A percentile compares a stretch with the other conserved stretches of the same genome.
These are phyloP conservation scores for Backusella circina DNA, from an alignment of 192 early-diverging fungal species.

Conservation along the genomic window DNA sequence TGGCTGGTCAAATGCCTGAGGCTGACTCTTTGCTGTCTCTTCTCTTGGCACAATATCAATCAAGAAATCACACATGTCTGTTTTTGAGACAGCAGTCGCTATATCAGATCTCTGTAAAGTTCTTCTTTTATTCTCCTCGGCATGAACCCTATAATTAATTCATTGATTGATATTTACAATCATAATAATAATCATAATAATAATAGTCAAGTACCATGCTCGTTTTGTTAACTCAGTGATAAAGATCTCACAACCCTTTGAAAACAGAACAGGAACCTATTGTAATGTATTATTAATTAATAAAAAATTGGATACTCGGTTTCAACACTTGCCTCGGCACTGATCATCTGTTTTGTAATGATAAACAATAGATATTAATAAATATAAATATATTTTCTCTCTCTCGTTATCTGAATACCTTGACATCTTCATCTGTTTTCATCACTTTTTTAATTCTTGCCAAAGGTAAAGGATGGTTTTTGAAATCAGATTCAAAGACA, in stretches of 20 bases:
- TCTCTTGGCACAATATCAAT: constrained; percentile 98
- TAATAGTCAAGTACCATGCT: constrained; percentile 55
- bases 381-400: background rate
- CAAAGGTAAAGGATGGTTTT: constrained; percentile 85
- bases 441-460: constrained; percentile 98
- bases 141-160: constrained; percentile 62
- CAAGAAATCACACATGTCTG: constrained; percentile 95
- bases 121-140: constrained; percentile 94
- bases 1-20: constrained; percentile 1
- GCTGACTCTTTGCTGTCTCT: constrained; percentile 39
- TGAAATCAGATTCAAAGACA: constrained; percentile 81
- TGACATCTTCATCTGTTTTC: constrained; percentile 96
- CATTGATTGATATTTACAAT: background rate
- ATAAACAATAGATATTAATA: too few relatives aligned
- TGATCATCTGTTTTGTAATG: constrained; percentile 46
- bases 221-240: constrained; percentile 83
- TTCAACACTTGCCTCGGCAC: constrained; percentile 45
- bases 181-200: background rate
- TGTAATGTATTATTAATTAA: constrained; percentile 32
- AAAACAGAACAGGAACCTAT: constrained; percentile 89
- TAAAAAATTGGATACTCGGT: too few relatives aligned
- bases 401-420: constrained; percentile 42
- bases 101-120: constrained; percentile 92
- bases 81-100: constrained; percentile 79
- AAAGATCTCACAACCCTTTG: constrained; percentile 98